A percentile compares a stretch with the other conserved stretches of the same genome.
Conservation (phyloP, 2,329 filamentous ascomycete genomes). For the Cladosporium colombiae region DNA sequence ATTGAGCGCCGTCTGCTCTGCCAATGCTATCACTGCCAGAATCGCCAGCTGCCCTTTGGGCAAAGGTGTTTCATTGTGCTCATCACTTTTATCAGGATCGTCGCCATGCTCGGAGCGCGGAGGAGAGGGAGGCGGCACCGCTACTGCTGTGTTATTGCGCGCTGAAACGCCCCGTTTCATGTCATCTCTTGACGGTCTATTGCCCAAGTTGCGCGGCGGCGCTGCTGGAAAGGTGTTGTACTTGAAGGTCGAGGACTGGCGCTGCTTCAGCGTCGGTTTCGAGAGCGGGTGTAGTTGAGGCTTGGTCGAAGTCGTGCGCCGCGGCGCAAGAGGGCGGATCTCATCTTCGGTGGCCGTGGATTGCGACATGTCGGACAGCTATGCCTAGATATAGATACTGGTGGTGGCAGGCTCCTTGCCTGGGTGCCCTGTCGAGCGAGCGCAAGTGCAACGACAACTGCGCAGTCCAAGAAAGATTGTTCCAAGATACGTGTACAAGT, state of each 20-base stretch:
- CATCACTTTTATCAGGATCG: constrained; percentile 27
- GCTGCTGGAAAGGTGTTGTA: constrained; percentile 82
- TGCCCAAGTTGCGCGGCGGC: constrained; percentile 67
- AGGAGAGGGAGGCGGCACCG: constrained; percentile 21
- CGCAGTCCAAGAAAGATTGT: neutral
- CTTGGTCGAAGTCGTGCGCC: constrained; percentile 3
- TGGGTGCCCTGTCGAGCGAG: constrained; percentile 1
- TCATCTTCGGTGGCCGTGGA: neutral
- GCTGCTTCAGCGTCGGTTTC: constrained; percentile 37
- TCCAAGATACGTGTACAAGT: neutral
- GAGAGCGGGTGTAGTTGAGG: constrained; percentile 7
- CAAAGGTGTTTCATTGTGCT: constrained; percentile 65
- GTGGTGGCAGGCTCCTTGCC: neutral
- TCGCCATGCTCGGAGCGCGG: constrained; percentile 22
- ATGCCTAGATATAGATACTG: neutral
- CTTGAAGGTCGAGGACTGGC: constrained; percentile 59
- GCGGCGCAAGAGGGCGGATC: constrained; percentile 7
- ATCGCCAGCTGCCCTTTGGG: constrained; percentile 81
- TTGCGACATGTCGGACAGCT: constrained; percentile 5
- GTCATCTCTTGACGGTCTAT: constrained; percentile 42
- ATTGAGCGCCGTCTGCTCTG: constrained; percentile 95
- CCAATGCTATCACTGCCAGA: constrained; percentile 82
- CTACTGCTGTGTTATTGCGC: constrained; percentile 2
- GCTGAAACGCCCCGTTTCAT: constrained; percentile 22
- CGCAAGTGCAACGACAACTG: neutral